Evolutionary conservation across 352 stramenopile species (phyloP).

Genomic region (Plasmopara halstedii): DNA sequence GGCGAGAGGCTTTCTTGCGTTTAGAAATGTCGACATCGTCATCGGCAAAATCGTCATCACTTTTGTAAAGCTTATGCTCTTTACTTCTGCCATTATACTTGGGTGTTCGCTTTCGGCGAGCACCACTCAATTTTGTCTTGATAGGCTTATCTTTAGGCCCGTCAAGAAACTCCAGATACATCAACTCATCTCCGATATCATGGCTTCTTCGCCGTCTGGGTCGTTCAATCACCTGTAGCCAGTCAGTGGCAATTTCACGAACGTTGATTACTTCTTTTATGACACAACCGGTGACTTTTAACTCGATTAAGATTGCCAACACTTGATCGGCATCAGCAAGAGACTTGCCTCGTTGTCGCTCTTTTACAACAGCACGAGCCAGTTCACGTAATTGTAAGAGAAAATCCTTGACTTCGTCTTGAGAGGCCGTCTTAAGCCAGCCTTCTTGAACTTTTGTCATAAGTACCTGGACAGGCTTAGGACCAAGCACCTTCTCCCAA

Average conservation of each 20-base stretch:
- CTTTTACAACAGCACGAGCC: slow-evolving; percentile 70
- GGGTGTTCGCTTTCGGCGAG: slow-evolving; percentile 24
- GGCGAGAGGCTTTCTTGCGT: slow-evolving; percentile 29
- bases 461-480: slow-evolving; percentile 78
- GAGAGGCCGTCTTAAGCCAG: slow-evolving; percentile 56
- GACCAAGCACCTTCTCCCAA: slow-evolving; percentile 85
- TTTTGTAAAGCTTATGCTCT: slow-evolving; percentile 33
- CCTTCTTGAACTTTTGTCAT: slow-evolving; percentile 87
- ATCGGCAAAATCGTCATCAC: slow-evolving; percentile 46
- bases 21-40: slow-evolving; percentile 24
- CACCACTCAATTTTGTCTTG: slow-evolving; percentile 32
- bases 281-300: slow-evolving; percentile 80
- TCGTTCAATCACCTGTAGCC: slow-evolving; percentile 84
- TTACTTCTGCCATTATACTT: slow-evolving; percentile 33
- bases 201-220: slow-evolving; percentile 80
- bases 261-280: slow-evolving; percentile 72
- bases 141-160: slow-evolving; percentile 42
- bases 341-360: slow-evolving; percentile 77
- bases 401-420: slow-evolving; percentile 79
- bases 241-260: slow-evolving; percentile 62
- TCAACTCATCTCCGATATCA: slow-evolving; percentile 73
- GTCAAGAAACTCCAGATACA: slow-evolving; percentile 84
- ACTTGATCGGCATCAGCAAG: slow-evolving; percentile 80
- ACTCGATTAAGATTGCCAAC: slow-evolving; percentile 80
- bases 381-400: slow-evolving; percentile 71